A percentile compares a stretch with the other conserved stretches of the same genome.
phyloP scores from a whole-genome alignment of 73 alveolate genomes.

The Symbiodinium pilosum region DNA sequence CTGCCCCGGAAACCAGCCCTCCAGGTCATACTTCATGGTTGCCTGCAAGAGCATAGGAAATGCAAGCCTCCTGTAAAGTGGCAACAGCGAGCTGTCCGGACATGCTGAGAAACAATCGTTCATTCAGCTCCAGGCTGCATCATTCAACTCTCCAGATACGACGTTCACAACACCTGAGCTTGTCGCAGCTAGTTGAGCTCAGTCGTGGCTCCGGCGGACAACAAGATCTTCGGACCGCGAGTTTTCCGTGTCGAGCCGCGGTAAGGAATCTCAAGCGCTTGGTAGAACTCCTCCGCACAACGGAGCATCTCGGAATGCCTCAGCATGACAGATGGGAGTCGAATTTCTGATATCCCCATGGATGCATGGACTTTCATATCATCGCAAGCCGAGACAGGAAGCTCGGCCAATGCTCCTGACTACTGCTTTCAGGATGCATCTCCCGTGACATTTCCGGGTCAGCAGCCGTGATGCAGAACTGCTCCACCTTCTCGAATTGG shows the following conservation, averaged over 20 bases:
- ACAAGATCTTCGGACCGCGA: no score
- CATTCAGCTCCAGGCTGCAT: constrained; percentile 98
- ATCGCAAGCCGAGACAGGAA: no score
- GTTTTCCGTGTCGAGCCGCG: no score
- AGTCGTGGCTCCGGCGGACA: neutral
- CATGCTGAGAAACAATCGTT: no score
- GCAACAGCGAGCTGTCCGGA: no score
- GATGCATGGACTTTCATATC: no score
- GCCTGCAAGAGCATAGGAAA: constrained; percentile 63
- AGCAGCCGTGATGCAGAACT: constrained; percentile 97
- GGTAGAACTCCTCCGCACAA: constrained; percentile 98
- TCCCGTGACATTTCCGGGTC: neutral
- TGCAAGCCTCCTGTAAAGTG: no score
- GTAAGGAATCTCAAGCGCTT: constrained; percentile 98
- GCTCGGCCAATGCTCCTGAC: no score
- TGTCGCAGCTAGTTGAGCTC: neutral
- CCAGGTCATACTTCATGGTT: constrained; percentile 99
- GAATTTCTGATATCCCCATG: neutral
- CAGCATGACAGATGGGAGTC: neutral
- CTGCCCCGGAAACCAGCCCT: constrained; percentile 97
- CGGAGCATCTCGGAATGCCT: constrained; percentile 98
- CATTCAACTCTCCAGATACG: constrained; percentile 99
- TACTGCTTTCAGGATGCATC: neutral
- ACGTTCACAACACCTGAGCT: constrained; percentile 97
- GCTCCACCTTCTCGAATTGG: constrained; percentile 99